These are phyloP conservation scores for Akanthomyces lecanii DNA, from an alignment of 2,329 filamentous ascomycete genomes.

Conservation along the genomic window DNA sequence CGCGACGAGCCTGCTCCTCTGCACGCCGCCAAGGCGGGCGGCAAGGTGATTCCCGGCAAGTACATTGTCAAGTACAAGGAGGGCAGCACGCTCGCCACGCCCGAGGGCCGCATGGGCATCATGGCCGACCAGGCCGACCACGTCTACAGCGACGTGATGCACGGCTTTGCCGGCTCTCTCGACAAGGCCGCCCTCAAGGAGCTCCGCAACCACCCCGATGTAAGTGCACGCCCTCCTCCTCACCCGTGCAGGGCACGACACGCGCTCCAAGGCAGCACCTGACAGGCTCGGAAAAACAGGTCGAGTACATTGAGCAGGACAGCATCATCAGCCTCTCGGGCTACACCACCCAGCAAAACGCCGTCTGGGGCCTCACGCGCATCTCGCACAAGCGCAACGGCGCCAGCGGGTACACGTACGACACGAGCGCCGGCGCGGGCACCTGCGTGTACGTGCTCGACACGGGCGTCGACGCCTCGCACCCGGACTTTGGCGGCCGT, in stretches of 20 bases:
- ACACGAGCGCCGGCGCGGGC: constrained; percentile 34
- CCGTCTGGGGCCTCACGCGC: constrained; percentile 40
- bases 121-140: constrained; percentile 23
- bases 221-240: constrained; percentile 14
- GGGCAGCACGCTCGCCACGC: constrained; percentile 17
- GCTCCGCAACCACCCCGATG: constrained; percentile 25
- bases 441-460: constrained; percentile 44
- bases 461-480: constrained; percentile 36
- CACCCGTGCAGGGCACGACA: too few relatives aligned
- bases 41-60: constrained; percentile 24
- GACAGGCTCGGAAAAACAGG: constrained; percentile 9
- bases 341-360: constrained; percentile 32
- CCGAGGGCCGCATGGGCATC: constrained; percentile 19
- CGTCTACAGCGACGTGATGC: constrained; percentile 23
- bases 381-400: constrained; percentile 31
- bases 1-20: constrained; percentile 27
- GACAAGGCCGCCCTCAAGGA: constrained; percentile 21
- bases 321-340: constrained; percentile 47
- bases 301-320: constrained; percentile 40
- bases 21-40: constrained; percentile 19
- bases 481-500: constrained; percentile 40
- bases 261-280: too few relatives aligned
- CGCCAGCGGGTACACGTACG: constrained; percentile 33
- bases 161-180: constrained; percentile 26
- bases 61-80: constrained; percentile 31